Percentiles rank a stretch among this genome's conserved stretches.
phyloP scores from a whole-genome alignment of 495 filamentous ascomycete species.

The Aspergillus kassunensis region DNA sequence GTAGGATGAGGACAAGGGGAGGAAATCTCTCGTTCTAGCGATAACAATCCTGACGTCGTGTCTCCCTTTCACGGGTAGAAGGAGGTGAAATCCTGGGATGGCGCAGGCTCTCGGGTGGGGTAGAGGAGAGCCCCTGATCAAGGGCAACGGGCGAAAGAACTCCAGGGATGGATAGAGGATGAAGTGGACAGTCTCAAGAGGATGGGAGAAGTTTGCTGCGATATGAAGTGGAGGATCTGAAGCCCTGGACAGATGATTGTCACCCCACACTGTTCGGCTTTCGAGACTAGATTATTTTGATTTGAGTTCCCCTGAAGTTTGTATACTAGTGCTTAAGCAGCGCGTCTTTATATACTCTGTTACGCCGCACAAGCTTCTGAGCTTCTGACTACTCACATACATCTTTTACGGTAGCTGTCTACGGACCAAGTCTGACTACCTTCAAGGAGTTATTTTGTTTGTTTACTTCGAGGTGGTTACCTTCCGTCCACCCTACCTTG shows the following conservation, averaged over 20 bases:
- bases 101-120: background rate
- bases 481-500: too few species aligned
- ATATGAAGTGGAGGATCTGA: background rate
- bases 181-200: background rate
- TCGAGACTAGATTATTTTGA: background rate
- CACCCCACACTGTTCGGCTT: conserved; percentile 10
- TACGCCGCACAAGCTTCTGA: background rate
- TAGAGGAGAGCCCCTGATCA: background rate
- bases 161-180: background rate
- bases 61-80: background rate
- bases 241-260: background rate
- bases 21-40: background rate
- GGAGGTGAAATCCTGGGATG: background rate
- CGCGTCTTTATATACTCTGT: background rate
- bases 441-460: too few species aligned
- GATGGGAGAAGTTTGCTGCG: background rate
- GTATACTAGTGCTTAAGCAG: conserved; percentile 8
- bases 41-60: background rate
- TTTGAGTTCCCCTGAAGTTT: conserved; percentile 14
- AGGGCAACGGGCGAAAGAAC: background rate
- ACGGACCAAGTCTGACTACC: too few species aligned
- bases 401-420: too few species aligned
- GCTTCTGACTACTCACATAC: background rate
- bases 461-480: too few species aligned
- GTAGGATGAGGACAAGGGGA: background rate